These are phyloP conservation scores for Volutella citrinella DNA, from an alignment of 2,329 filamentous ascomycete species.

Conservation along the genomic window DNA sequence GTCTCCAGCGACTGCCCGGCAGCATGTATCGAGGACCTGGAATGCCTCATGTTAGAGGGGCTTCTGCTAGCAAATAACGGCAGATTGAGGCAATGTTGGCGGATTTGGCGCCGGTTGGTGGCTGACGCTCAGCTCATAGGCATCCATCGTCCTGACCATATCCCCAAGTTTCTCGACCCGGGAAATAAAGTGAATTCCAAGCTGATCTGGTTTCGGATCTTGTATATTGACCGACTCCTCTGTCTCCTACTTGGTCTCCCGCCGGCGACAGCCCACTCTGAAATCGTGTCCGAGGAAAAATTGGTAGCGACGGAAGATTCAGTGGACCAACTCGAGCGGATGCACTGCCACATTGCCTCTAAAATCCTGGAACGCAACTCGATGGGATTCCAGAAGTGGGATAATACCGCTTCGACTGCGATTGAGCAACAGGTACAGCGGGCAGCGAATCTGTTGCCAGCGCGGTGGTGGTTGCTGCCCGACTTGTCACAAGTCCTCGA, in stretches of 20 bases:
- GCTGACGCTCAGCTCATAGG: conserved; percentile 42
- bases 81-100: conserved; percentile 50
- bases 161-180: conserved; percentile 1
- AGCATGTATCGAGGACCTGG: conserved; percentile 46
- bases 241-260: conserved; percentile 40
- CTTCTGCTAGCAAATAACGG: conserved; percentile 49
- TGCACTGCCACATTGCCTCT: conserved; percentile 29
- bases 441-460: conserved; percentile 28
- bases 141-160: conserved; percentile 10
- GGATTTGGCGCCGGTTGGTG: conserved; percentile 46
- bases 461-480: conserved; percentile 34
- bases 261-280: conserved; percentile 21
- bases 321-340: conserved; percentile 28
- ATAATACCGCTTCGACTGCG: conserved; percentile 23
- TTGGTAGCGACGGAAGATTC: conserved; percentile 23
- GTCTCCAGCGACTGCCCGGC: conserved; percentile 47
- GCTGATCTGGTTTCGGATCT: conserved; percentile 36
- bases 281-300: conserved; percentile 15
- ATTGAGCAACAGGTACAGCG: conserved; percentile 33
- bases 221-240: conserved; percentile 35
- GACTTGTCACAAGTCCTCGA: conserved; percentile 18
- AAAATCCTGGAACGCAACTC: conserved; percentile 38
- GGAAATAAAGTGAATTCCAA: conserved; percentile 5
- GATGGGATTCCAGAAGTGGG: conserved; percentile 18
- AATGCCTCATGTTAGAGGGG: conserved; percentile 45